Evolutionary conservation across 1,284 basidiomycete genomes (phyloP), one percentile per base, ranked within the genome.

Genomic region (Anthracocystis walkeri): DNA sequence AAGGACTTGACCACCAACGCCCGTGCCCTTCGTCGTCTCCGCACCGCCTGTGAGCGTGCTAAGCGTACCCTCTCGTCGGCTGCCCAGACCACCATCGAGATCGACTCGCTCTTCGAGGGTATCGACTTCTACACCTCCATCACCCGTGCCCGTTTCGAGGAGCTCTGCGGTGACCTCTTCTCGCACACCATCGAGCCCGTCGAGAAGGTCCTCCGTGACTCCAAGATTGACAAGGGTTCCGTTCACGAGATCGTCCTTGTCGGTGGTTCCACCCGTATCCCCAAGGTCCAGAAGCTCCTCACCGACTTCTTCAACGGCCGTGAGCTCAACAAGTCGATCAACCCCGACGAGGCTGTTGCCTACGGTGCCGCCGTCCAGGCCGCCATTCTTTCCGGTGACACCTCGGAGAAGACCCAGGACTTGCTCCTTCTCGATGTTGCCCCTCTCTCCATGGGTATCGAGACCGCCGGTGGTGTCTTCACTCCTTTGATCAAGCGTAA

Each of bases 331-430:
- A 87, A 87, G 83, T 86, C 86, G 87, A 99, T 99, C 90, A 99
- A 99, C 91, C 97, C 97, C 74, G 96, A 99, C 84, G 97, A 99
- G 89, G 97, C 97, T 71, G 96, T 99, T 78, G 96, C 97, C 42
- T 97, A 97, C 88, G 97, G 97, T 89, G 97, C 96, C 79, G 95
- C 97, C 77, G 96, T 99, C 83, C 97, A 99, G 89, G 96, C 95
- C 70, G 96, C 95, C 84, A 97, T 99, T 83, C 92, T 99, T 70
- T 93, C 95, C 35, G 97, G 97, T 86, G 94, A 97, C 87, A 97
- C 94, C 40, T 97, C 95, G 1, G 95, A 98, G 89, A 97, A 95
- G 90, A 97, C 94, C 50, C 93, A 95, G 87, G 95, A 97, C 86
- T 89, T 99, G 69, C 91, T 99, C 65, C 91, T 99, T 68, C 93